These are phyloP conservation scores for Sphagnum contortum DNA, from an alignment of 225 moss, liverwort and hornwort genomes.

Conservation along the genomic window DNA sequence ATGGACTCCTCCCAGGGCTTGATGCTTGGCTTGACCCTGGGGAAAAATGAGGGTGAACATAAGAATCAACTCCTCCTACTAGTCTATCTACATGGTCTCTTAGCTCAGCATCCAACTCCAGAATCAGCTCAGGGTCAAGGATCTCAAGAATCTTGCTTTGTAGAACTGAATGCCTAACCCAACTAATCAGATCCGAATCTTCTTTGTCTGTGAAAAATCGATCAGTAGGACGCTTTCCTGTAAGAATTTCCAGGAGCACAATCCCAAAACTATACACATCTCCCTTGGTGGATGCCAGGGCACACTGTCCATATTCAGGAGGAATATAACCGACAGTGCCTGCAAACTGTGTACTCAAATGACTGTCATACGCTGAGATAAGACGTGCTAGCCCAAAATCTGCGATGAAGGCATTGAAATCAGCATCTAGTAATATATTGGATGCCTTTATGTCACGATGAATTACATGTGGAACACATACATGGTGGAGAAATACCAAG, in stretches of 20 bases:
- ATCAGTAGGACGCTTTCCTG: conserved; percentile 20
- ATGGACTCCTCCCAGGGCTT: background rate
- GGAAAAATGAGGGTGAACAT: conserved; percentile 3
- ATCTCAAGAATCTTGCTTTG: conserved; percentile 8
- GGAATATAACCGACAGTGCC: conserved; percentile 34
- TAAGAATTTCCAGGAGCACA: conserved; percentile 23
- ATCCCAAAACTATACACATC: conserved; percentile 35
- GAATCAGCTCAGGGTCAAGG: conserved; percentile 6
- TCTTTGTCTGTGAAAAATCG: conserved; percentile 10
- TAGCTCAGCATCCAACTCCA: conserved; percentile 3
- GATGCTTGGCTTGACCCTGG: conserved; percentile 6
- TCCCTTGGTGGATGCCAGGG: conserved; percentile 19
- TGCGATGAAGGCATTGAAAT: conserved; percentile 18
- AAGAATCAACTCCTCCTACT: background rate
- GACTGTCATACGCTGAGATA: conserved; percentile 22
- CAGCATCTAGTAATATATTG: conserved; percentile 23
- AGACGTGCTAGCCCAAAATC: conserved; percentile 33
- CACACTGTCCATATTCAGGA: conserved; percentile 32
- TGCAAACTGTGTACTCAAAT: conserved; percentile 28
- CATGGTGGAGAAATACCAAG: conserved; percentile 28
- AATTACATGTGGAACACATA: conserved; percentile 23
- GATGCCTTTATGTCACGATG: conserved; percentile 31
- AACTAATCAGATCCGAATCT: conserved; percentile 20
- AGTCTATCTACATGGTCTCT: conserved; percentile 3
- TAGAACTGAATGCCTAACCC: conserved; percentile 16